Conservation (phyloP, 108 stramenopile species). For the Cyclotella cryptica region DNA sequence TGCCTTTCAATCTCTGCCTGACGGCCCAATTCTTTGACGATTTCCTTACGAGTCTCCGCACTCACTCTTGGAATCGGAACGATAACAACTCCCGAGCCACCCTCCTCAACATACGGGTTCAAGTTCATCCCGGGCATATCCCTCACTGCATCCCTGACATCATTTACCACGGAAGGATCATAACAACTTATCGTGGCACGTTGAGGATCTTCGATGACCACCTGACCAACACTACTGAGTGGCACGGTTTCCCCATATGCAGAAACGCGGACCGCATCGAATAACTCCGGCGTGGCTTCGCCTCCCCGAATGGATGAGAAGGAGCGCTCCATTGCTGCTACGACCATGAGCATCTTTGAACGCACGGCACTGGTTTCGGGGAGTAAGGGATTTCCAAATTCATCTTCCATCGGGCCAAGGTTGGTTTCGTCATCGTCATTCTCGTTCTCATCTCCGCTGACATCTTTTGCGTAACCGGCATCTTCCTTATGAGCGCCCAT, state of each 20-base stretch:
- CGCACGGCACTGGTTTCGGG: conserved; percentile 67
- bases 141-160: conserved; percentile 78
- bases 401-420: conserved; percentile 32
- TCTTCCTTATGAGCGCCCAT: conserved; percentile 25
- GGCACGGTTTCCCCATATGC: conserved; percentile 79
- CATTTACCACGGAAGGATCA: conserved; percentile 79
- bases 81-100: conserved; percentile 67
- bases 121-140: conserved; percentile 70
- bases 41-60: conserved; percentile 77
- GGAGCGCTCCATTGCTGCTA: conserved; percentile 64
- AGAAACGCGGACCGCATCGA: conserved; percentile 76
- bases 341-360: conserved; percentile 67
- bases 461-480: conserved; percentile 10
- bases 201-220: conserved; percentile 82
- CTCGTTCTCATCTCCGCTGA: conserved; percentile 2
- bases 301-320: conserved; percentile 82
- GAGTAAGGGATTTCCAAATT: conserved; percentile 51
- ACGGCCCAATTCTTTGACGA: conserved; percentile 72
- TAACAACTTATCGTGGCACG: conserved; percentile 83
- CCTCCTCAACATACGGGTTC: conserved; percentile 85
- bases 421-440: conserved; percentile 25
- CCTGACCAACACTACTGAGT: conserved; percentile 81
- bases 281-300: conserved; percentile 86
- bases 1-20: conserved; percentile 71
- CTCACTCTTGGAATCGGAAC: conserved; percentile 82